Conservation (phyloP, 495 filamentous ascomycete genomes). For the Xylona heveae region DNA sequence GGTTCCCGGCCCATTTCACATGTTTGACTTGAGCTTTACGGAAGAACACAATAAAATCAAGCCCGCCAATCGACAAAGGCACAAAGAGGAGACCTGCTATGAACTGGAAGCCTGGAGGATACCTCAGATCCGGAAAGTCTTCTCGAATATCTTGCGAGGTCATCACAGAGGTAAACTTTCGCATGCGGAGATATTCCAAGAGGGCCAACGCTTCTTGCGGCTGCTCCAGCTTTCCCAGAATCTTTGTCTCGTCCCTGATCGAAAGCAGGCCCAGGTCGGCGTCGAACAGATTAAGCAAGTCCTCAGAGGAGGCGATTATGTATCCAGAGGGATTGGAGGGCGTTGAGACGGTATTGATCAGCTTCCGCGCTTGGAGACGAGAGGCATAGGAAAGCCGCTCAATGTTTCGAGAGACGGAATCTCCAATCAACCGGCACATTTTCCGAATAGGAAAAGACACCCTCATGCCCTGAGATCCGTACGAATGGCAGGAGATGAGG, state of each 20-base stretch:
- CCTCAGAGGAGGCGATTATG: slow-evolving; percentile 79
- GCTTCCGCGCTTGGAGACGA: slow-evolving; percentile 57
- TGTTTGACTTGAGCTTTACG: slow-evolving; percentile 56
- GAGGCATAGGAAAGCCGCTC: slow-evolving; percentile 77
- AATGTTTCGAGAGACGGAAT: slow-evolving; percentile 72
- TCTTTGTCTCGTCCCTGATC: slow-evolving; percentile 73
- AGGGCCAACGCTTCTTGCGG: slow-evolving; percentile 72
- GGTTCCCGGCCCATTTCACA: slow-evolving; percentile 87
- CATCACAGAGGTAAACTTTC: slow-evolving; percentile 53
- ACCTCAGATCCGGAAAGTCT: slow-evolving; percentile 71
- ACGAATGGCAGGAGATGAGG: slow-evolving; percentile 71
- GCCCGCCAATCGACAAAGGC: slow-evolving; percentile 53
- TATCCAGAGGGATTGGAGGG: slow-evolving; percentile 75
- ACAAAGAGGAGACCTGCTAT: slow-evolving; percentile 74
- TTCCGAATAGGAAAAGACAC: slow-evolving; percentile 83
- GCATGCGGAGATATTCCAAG: slow-evolving; percentile 67
- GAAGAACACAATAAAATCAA: slow-evolving; percentile 87
- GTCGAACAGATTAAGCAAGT: slow-evolving; percentile 67
- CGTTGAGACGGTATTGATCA: slow-evolving; percentile 61
- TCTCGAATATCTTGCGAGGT: slow-evolving; percentile 53
- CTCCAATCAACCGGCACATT: slow-evolving; percentile 83
- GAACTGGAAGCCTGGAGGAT: slow-evolving; percentile 55
- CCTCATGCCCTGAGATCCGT: slow-evolving; percentile 59
- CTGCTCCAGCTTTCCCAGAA: slow-evolving; percentile 52
- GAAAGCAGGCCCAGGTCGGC: slow-evolving; percentile 77